Conservation (phyloP, 2,329 filamentous ascomycete genomes). For the Escovopsis sp. region DNA sequence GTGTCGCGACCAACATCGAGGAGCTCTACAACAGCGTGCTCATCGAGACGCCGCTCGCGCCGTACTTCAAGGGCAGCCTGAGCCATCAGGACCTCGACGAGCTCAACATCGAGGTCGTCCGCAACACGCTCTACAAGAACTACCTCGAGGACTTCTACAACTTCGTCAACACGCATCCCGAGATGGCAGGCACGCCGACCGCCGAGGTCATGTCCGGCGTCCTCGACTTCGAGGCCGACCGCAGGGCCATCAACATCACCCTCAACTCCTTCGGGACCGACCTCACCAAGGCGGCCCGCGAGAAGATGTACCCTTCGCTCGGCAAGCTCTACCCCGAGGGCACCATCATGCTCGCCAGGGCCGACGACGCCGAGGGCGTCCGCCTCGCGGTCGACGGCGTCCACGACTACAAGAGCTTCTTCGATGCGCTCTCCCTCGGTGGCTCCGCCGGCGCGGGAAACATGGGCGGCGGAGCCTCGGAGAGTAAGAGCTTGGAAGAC, state of each 20-base stretch:
- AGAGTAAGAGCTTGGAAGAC: constrained; percentile 85
- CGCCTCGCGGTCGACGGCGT: constrained; percentile 86
- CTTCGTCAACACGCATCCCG: constrained; percentile 80
- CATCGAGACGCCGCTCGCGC: constrained; percentile 87
- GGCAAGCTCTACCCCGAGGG: constrained; percentile 88
- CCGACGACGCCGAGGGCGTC: constrained; percentile 90
- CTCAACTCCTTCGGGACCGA: constrained; percentile 98
- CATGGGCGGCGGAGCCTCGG: constrained; percentile 63
- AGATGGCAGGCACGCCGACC: constrained; percentile 77
- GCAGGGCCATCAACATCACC: constrained; percentile 96
- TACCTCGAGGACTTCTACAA: constrained; percentile 95
- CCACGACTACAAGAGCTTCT: constrained; percentile 87
- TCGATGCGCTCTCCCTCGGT: constrained; percentile 74
- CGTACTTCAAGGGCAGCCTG: constrained; percentile 93
- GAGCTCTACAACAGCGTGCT: constrained; percentile 97
- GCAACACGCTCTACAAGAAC: constrained; percentile 98
- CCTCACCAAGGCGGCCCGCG: constrained; percentile 80
- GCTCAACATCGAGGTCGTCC: constrained; percentile 96
- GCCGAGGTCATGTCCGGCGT: constrained; percentile 92
- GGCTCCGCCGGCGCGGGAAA: constrained; percentile 62
- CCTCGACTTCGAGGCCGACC: constrained; percentile 89
- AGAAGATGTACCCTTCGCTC: constrained; percentile 89
- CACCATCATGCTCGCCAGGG: constrained; percentile 82
- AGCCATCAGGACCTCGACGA: constrained; percentile 96
- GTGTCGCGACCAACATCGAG: constrained; percentile 95